Percentiles rank a stretch among this genome's conserved stretches.
These are phyloP conservation scores for Sorghum bicolor DNA, from an alignment of 176 grass and related monocot species.

Conservation along the genomic window DNA sequence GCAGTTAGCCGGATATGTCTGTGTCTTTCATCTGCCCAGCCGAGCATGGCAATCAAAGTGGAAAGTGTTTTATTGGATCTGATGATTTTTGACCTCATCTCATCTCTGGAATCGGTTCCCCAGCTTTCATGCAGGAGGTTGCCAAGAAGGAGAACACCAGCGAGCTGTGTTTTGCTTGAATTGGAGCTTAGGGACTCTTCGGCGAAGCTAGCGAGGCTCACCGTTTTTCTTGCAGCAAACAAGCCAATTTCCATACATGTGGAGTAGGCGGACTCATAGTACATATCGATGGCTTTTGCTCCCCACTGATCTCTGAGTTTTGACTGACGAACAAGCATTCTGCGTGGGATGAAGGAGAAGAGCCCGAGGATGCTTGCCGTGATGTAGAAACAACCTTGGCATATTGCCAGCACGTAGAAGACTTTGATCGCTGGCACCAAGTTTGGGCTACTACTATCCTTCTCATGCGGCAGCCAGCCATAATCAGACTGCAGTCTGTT, in stretches of 20 bases:
- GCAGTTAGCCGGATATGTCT: neutral
- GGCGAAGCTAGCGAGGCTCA: neutral
- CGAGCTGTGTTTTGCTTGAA: neutral
- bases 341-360: neutral
- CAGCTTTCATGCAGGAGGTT: neutral
- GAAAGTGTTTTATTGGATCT: neutral
- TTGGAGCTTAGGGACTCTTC: neutral
- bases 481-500: rapidly evolving
- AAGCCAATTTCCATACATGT: neutral
- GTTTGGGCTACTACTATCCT: too few relatives aligned
- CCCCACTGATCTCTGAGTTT: neutral
- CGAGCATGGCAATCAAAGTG: neutral
- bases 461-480: too few relatives aligned
- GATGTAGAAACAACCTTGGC: neutral
- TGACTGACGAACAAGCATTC: neutral
- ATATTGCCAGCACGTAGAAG: slow-evolving; percentile 2
- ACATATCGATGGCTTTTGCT: neutral
- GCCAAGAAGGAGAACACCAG: neutral
- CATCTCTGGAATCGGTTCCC: neutral
- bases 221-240: neutral
- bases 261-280: neutral
- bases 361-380: neutral
- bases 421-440: neutral
- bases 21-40: neutral
- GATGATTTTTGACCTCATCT: neutral